Base-by-base conservation (phyloP, 352 stramenopile species). In the Lagenidium giganteum region DNA sequence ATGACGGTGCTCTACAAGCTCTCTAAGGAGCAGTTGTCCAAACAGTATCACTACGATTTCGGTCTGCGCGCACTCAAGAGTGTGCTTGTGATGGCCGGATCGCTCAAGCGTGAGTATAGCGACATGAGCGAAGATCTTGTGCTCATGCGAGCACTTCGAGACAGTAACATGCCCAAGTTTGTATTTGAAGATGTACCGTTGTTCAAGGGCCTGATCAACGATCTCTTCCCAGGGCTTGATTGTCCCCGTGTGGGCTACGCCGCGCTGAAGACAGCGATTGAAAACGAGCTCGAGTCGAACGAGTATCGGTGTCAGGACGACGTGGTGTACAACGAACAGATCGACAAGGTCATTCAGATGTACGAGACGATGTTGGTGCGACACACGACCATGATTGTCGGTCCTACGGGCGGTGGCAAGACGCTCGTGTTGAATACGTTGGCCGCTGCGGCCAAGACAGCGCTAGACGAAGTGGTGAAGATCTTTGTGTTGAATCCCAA, bases 331-430 rank as follows among this genome's bases (percentile, higher is more conserved):
- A 77, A 83, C 20, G 80, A 95, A 11, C 87, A 96, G 53, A 87
- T 98, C n/a, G 93, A 98, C 57, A 98, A 98, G 61, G 92, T 95
- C 40, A 96, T 98, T 25, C 93, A 98, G 42, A 96, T 98, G 87
- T 97, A 98, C 60, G 92, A 98, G 64, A 97, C 88, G 0, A 95
- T 98, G 87, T 69, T 98, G 4, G 90, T 97, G 24, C 80, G 94
- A 2, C 93, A 98, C 67, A 98, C 91, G 7, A 97, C 86, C 0
- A 98, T 98, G 93, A 97, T 98, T 33, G 93, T 98, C 1, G 94
- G 94, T 0, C 91, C 91, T 2, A 97, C 93, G 0, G 89, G 87
- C 3, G 94, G 92, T 24, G 92, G 93, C 23, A 98, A 98, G 54
- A 93, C 87, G 13, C 65, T 97, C 2, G 84, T 97, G 5, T 41